Evolutionary conservation across 345 rosid species (phyloP), one percentile per base, ranked within the genome.

Genomic region (Lepidium africanum): DNA sequence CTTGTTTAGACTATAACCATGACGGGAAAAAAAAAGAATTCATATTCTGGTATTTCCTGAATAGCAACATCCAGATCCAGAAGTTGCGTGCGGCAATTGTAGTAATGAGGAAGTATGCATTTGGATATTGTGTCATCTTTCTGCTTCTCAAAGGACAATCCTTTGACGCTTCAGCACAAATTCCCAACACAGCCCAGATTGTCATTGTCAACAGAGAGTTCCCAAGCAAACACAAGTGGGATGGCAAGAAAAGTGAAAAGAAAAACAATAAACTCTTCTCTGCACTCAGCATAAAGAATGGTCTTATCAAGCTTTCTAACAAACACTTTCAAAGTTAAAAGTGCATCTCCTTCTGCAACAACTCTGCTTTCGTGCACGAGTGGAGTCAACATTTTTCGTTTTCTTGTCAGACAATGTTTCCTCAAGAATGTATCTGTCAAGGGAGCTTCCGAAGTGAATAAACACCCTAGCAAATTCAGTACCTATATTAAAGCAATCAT

Each of bases 211-310:
- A 61, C 0, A 37, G 56, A 68, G 5, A 53, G 35, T 10, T 37
- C 48, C 59, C 56, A 60, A 10, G 71, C 52, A 52, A 41, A 60
- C 57, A 47, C 73, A 12, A 67, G 67, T 1, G 23, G 23, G 2
- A 21, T 21, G 23, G 23, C 23, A 21, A 21, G 23, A 21, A 21
- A 21, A 21, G 23, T 21, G 23, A 21, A 21, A 21, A 21, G 23
- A 21, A 21, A 21, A 21, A 1, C 23, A 21, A 21, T 21, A 21
- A 21, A 21, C 23, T 21, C 23, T 21, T 21, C 23, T 42, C 0
- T 54, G 8, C 71, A 54, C 15, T 67, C 71, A 0, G 15, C 71
- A 9, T 67, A 54, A 13, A 67, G 36, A 43, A 55, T 45, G 37
- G n/a, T 9, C 6, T 1, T 43, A 2, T 67, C 71, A 45, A 2